Evolutionary conservation across 306 rosid genomes (phyloP), one percentile per base, ranked within the genome.

Genomic region (Cucumis hystrix): DNA sequence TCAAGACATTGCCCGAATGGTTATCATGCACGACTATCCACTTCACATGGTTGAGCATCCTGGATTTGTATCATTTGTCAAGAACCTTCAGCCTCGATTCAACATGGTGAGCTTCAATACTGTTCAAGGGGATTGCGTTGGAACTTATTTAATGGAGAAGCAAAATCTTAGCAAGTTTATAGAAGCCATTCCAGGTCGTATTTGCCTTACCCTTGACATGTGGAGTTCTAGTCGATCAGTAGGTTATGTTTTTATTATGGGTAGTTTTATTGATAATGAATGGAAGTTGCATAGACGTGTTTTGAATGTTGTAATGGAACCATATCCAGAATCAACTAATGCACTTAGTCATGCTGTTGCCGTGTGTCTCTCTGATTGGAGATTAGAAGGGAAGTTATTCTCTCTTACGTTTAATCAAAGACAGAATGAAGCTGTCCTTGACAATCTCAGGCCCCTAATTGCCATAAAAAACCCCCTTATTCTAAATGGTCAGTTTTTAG

Each of bases 1-100:
- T 77, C 91, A 87, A 79, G 97, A 95, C 83, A 90, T 95, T 87
- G 92, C 97, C 78, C 91, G 90, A 82, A 95, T 95, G 99, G 92
- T 95, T 56, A 92, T 95, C 74, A 95, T 90, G 97, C 99, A 95
- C 14, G 97, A 92, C 76, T 95, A 92, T 84, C 99, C 97, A 23
- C 90, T 95, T 76, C 99, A 95, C 86, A 92, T 95, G 91, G 97
- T 95, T 68, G 99, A 95, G 80, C 97, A 95, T 79, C 91, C 91
- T 1, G 97, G 99, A 64, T 92, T 95, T 88, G 82, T 92, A 79
- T 84, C 96, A 64, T 95, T 95, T 81, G 92, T 88, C 51, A 91
- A 87, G 83, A 89, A 88, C 85, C 97, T 95, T 79, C 96, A 95
- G 87, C 99, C 99, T 59, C 93, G 83, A 60, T 92, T 92, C 91